A percentile compares a stretch with the other conserved stretches of the same genome.
Conservation (phyloP, 2,329 filamentous ascomycete species). For the Aspergillus carbonarius region DNA sequence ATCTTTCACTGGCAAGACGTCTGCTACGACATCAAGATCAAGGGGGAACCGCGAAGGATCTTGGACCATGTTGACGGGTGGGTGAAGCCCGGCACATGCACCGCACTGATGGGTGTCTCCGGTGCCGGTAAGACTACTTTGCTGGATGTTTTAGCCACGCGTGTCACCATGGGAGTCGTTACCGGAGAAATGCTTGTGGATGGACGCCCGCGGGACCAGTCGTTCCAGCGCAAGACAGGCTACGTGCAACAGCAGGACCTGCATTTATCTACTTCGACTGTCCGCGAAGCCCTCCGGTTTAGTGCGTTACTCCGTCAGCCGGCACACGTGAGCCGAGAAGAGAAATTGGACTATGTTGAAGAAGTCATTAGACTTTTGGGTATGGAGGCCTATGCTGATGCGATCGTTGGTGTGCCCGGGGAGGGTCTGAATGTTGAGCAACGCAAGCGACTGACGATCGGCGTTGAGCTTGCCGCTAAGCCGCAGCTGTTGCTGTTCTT, state of each 20-base stretch:
- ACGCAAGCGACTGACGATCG: conserved; percentile 78
- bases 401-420: conserved; percentile 83
- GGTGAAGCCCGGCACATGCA: conserved; percentile 88
- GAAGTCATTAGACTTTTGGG: conserved; percentile 89
- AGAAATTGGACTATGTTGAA: conserved; percentile 84
- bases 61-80: conserved; percentile 84
- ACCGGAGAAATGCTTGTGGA: conserved; percentile 81
- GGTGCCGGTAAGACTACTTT: conserved; percentile 91
- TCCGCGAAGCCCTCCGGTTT: conserved; percentile 83
- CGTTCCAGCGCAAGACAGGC: conserved; percentile 86
- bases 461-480: conserved; percentile 89
- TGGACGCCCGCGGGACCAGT: conserved; percentile 68
- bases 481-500: conserved; percentile 85
- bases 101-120: conserved; percentile 84
- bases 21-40: conserved; percentile 79
- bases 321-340: conserved; percentile 63
- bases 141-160: conserved; percentile 83
- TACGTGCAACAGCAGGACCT: conserved; percentile 92
- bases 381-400: conserved; percentile 86
- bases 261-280: conserved; percentile 77
- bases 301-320: conserved; percentile 85
- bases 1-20: conserved; percentile 85
- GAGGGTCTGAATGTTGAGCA: conserved; percentile 70
- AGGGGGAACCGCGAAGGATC: conserved; percentile 69
- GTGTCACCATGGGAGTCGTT: conserved; percentile 84